Base-by-base conservation (phyloP, 768 basidiomycete genomes). In the Boletus insuetus region DNA sequence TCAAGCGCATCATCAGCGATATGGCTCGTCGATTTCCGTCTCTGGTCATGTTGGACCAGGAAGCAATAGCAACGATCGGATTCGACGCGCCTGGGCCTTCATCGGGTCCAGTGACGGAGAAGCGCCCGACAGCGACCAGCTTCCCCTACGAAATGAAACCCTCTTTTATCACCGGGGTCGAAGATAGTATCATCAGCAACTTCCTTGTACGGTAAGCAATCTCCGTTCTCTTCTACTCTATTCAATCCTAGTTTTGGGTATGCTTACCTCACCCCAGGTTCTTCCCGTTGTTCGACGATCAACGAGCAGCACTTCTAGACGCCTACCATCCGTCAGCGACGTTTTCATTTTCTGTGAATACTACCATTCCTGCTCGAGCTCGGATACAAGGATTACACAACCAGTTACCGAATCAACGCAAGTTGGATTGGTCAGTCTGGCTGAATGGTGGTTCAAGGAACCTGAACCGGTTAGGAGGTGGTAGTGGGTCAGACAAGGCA, bases 331-430 rank as follows among this genome's bases (percentile, higher is more conserved):
- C 89, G 1, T 74, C 81, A 12, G 90, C 95, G n/a, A 95, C 94
- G 9, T 94, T 98, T 69, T 97, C 94, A 1, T 89, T 87, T 68
- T 89, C 87, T 19, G 83, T 84, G 63, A 95, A 94, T 68, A 95
- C 94, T 2, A 68, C 82, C 7, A 89, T 95, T 57, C 91, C 91
- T 5, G 69, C 79, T 8, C 87, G 94, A 16, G 89, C 91, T 0
- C 81, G 89, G 45, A 77, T 89, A 44, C 81, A 86, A 66, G 87
- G 86, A 20, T 78, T 85, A 58, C 85, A 90, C 57, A 65, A 72
- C 7, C 81, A 81, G 34, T 75, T 93, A 71, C 91, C 94, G 11
- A 86, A 95, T 64, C 94, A 96, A 71, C 80, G 82, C 56, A 89
- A 88, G 64, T 73, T 96, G 46, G 83, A 84, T 9, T 97, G 94